These are phyloP conservation scores for Cryphonectria naterciae DNA, from an alignment of 2,329 filamentous ascomycete genomes.

Conservation along the genomic window DNA sequence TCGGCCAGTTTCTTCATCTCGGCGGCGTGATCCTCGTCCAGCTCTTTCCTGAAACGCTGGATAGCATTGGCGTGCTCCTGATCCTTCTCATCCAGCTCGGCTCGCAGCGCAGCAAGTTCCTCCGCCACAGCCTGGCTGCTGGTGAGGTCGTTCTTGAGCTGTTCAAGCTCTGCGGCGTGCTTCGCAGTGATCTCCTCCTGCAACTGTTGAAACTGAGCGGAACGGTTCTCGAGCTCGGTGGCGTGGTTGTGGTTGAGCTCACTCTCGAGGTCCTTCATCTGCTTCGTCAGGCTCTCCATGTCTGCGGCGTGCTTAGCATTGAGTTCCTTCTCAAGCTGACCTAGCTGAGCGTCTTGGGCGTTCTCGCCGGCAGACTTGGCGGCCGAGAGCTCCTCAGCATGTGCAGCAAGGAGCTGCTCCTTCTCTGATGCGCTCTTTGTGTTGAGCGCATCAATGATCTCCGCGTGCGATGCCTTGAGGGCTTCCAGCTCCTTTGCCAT, in stretches of 20 bases:
- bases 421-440: constrained; percentile 45
- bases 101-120: constrained; percentile 37
- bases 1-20: constrained; percentile 53
- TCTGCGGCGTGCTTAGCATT: constrained; percentile 27
- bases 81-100: constrained; percentile 41
- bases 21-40: constrained; percentile 46
- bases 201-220: constrained; percentile 26
- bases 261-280: constrained; percentile 26
- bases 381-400: constrained; percentile 38
- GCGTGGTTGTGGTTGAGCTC: constrained; percentile 37
- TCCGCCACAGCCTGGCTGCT: constrained; percentile 39
- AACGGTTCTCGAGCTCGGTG: constrained; percentile 34
- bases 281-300: constrained; percentile 19
- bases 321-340: constrained; percentile 35
- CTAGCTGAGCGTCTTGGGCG: constrained; percentile 34
- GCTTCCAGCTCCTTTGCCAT: constrained; percentile 47
- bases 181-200: constrained; percentile 31
- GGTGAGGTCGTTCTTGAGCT: constrained; percentile 42
- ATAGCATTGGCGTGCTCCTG: constrained; percentile 42
- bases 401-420: constrained; percentile 41
- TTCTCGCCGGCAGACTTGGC: constrained; percentile 35
- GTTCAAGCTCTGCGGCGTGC: constrained; percentile 41
- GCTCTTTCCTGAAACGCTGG: constrained; percentile 46
- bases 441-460: constrained; percentile 48
- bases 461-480: constrained; percentile 50